These are phyloP conservation scores for Dipodascopsis uninucleata DNA, from an alignment of 805 yeast species.

Conservation along the genomic window DNA sequence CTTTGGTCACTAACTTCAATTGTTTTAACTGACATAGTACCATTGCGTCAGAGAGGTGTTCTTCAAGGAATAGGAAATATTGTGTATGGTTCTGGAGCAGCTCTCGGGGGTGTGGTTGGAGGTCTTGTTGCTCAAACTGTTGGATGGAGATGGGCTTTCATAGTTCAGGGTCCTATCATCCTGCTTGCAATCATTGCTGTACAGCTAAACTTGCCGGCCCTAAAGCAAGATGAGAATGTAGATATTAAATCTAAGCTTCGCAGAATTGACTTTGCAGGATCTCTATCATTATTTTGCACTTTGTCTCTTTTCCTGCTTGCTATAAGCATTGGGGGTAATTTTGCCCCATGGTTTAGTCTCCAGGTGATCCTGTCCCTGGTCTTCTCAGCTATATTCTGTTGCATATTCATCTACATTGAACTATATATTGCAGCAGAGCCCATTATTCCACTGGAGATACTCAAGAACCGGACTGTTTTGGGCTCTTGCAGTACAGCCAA, in stretches of 20 bases:
- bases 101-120: conserved; percentile 58
- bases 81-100: conserved; percentile 72
- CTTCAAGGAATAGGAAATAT: conserved; percentile 81
- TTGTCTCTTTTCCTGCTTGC: conserved; percentile 59
- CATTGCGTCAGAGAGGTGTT: conserved; percentile 69
- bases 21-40: conserved; percentile 70
- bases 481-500: conserved; percentile 65
- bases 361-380: conserved; percentile 37
- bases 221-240: conserved; percentile 2
- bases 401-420: conserved; percentile 52
- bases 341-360: conserved; percentile 44
- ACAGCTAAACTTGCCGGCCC: conserved; percentile 18
- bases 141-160: conserved; percentile 61
- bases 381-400: conserved; percentile 34
- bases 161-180: conserved; percentile 41
- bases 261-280: conserved; percentile 66
- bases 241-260: conserved; percentile 38
- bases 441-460: conserved; percentile 58
- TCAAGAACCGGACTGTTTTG: conserved; percentile 56
- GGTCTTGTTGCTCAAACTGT: conserved; percentile 50
- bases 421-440: conserved; percentile 55
- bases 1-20: conserved; percentile 71
- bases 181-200: conserved; percentile 41
- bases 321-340: conserved; percentile 63
- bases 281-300: conserved; percentile 54